Base-by-base conservation (phyloP, 139 green algal species). In the Zygnema circumcarinatum region DNA sequence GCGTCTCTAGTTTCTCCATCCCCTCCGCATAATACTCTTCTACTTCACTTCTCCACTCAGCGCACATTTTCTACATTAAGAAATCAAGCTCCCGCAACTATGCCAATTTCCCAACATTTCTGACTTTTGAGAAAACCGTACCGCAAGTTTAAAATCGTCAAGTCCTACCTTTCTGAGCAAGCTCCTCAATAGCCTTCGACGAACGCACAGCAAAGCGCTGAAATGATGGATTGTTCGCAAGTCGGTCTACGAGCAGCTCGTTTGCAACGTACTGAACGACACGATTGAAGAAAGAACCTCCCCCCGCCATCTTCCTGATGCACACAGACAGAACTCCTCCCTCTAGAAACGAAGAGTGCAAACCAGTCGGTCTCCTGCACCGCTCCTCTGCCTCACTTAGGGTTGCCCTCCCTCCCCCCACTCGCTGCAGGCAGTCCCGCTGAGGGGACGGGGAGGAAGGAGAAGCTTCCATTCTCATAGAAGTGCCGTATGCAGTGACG, bases 221-320 rank as follows among this genome's bases (percentile, higher is more conserved):
- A 47, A 90, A 90, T 7, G 85, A 36, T 36, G 40, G 85, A 38
- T 40, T 89, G 42, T 90, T 90, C 16, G 85, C 85, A 31, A 90
- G 85, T 1, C 36, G 32, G 41, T 90, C 85, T 29, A 90, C 80
- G 62, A 90, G 78, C 62, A 90, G 42, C 81, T 89, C 85, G 79
- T 90, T 90, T 25, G 80, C 85, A 1, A 90, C 85, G 36, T 90
- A 90, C 79, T 81, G 69, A 1, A 90, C 39, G 47, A 90, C 85
- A 36, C 85, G 82, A 31, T 89, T 33, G 21, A 90, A 42, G 29
- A 90, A 90, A 33, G 42, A 38, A 39, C 84, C 84, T 31, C 84
- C 84, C 33, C 35, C 84, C 2, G 73, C 75, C 83, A 88, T 88
- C n/a, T n/a, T n/a, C n/a, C n/a, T n/a, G n/a, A n/a, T n/a, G n/a